Conservation (phyloP, 352 stramenopile genomes). For the Thraustochytrium striatum region DNA sequence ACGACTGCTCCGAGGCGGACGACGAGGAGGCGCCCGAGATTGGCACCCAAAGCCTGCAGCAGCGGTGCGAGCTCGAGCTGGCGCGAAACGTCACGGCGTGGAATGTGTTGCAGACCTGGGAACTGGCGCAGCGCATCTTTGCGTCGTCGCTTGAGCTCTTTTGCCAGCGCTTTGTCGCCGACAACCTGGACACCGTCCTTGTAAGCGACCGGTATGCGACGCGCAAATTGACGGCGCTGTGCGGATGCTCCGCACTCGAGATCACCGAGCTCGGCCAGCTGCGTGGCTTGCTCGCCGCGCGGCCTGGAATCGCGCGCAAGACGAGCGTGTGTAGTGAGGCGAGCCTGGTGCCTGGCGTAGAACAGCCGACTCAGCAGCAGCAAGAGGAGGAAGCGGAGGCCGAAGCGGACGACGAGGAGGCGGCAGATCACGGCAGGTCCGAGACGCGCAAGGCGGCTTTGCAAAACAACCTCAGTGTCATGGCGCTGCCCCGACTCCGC, state of each 20-base stretch:
- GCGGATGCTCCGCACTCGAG: not conserved
- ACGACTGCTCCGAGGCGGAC: not conserved
- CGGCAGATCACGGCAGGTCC: not conserved
- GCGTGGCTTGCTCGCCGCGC: not conserved
- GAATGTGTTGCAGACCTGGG: conserved; percentile 29
- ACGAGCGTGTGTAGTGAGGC: not conserved
- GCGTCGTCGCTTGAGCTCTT: not conserved
- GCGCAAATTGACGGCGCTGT: conserved; percentile 4
- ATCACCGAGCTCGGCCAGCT: not conserved
- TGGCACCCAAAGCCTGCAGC: conserved; percentile 3
- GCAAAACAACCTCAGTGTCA: not conserved
- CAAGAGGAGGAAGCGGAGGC: not conserved
- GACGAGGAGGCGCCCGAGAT: not conserved
- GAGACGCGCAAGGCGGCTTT: not conserved
- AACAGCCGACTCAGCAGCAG: not conserved
- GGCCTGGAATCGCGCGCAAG: not conserved
- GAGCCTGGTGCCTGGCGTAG: not conserved
- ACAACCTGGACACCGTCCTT: conserved; percentile 37
- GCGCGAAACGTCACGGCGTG: not conserved
- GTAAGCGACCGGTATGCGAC: not conserved
- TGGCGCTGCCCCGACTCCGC: not conserved
- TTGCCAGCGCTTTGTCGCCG: not conserved
- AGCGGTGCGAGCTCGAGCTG: not conserved
- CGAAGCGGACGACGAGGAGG: not conserved
- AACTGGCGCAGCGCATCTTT: not conserved